Evolutionary conservation across 2,329 filamentous ascomycete genomes (phyloP), one percentile per base, ranked within the genome.

Genomic region (Sarocladium strictum): DNA sequence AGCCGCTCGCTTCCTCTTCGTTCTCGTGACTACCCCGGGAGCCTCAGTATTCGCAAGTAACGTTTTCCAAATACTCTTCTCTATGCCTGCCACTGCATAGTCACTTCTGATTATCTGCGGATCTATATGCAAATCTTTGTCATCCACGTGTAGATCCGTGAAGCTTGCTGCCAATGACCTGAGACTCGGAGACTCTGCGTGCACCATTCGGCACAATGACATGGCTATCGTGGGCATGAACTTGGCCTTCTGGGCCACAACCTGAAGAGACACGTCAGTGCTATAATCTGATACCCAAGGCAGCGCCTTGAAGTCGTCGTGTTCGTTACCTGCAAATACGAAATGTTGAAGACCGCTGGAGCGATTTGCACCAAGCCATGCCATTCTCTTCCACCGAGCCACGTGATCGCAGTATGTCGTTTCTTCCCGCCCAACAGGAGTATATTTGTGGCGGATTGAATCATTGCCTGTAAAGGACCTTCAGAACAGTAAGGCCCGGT

Each of bases 291-390:
- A n/a, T n/a, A n/a, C n/a, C n/a, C n/a, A n/a, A n/a, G n/a, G n/a
- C n/a, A n/a, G n/a, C n/a, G n/a, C n/a, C n/a, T n/a, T n/a, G n/a
- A n/a, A n/a, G n/a, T n/a, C n/a, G n/a, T n/a, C n/a, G n/a, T n/a
- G n/a, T n/a, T n/a, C n/a, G n/a, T n/a, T n/a, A 71, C 71, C 58
- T 65, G 64, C 12, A 72, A 60, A 59, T 71, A 71, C 15, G 62
- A 58, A 24, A 68, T 59, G 51, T 71, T 59, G 26, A 73, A 72
- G 15, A 72, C 67, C 15, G 67, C 67, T 0, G 71, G 71, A 3
- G 63, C 62, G 5, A 73, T 45, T 2, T 54, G 55, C 2, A 58
- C 57, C 10, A 73, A 59, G 7, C 65, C 61, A 12, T 58, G 57
- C 3, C 58, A 40, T 15, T 57, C 40, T 11, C 43, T 59, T n/a